Evolutionary conservation across 306 rosid genomes (phyloP).

Genomic region (Glycine tomentella): DNA sequence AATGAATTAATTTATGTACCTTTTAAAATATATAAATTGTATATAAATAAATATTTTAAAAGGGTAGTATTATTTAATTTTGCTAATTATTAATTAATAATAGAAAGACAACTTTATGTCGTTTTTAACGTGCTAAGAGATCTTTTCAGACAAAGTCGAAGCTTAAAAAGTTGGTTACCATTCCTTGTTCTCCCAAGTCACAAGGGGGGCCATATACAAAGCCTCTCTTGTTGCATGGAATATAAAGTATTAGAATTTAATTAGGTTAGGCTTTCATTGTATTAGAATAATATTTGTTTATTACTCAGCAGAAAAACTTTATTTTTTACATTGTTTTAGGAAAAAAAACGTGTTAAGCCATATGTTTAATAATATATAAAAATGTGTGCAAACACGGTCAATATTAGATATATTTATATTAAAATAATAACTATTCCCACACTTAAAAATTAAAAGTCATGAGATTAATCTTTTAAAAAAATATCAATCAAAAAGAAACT

Average conservation of each 20-base stretch:
- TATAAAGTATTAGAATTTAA: neutral
- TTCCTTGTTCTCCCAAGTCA: slow-evolving; percentile 22
- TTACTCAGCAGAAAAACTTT: no score
- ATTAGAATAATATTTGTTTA: no score
- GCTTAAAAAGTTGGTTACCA: slow-evolving; percentile 34
- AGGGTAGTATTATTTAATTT: neutral
- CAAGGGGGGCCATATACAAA: neutral
- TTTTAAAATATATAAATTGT: neutral
- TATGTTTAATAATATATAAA: neutral
- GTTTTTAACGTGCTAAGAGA: slow-evolving; percentile 21
- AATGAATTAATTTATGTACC: neutral
- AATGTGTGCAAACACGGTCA: no score
- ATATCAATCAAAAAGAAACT: no score
- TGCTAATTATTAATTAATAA: neutral
- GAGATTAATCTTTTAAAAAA: no score
- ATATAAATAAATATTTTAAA: neutral
- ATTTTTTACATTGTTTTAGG: no score
- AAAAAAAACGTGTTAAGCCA: no score
- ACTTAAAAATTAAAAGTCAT: no score
- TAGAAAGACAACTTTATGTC: slow-evolving; percentile 4
- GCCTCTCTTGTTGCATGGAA: neutral
- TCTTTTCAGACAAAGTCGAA: slow-evolving; percentile 30
- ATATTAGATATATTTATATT: no score
- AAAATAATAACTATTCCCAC: no score
- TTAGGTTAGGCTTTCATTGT: neutral